A percentile compares a stretch with the other conserved stretches of the same genome.
These are phyloP conservation scores for Mucor velutinosus DNA, from an alignment of 371 early-diverging fungal species.

Conservation along the genomic window DNA sequence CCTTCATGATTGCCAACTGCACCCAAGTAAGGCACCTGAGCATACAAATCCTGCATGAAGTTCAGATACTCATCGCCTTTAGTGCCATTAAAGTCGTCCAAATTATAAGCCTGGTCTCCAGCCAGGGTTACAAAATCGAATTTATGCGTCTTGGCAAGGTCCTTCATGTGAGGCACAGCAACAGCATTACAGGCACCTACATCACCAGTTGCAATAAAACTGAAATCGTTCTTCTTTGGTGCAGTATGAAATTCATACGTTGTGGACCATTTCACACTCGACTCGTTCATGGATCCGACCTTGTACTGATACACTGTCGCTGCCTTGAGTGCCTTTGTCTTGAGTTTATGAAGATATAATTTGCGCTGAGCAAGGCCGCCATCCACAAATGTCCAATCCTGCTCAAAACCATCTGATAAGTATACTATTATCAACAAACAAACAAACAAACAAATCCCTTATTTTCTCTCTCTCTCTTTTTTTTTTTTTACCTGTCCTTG, in stretches of 20 bases:
- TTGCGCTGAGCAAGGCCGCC: conserved; percentile 30
- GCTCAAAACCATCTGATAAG: neutral
- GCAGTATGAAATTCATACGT: conserved; percentile 46
- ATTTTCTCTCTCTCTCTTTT: too few relatives aligned
- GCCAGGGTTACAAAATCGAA: conserved; percentile 50
- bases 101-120: conserved; percentile 51
- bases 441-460: neutral
- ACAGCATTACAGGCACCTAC: conserved; percentile 51
- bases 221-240: conserved; percentile 28
- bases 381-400: conserved; percentile 45
- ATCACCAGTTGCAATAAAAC: conserved; percentile 47
- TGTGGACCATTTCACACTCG: conserved; percentile 24
- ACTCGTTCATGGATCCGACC: conserved; percentile 26
- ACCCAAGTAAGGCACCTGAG: conserved; percentile 46
- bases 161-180: conserved; percentile 31
- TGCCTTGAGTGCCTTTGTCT: conserved; percentile 19
- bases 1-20: conserved; percentile 48
- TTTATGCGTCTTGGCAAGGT: conserved; percentile 34
- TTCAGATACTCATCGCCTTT: conserved; percentile 54
- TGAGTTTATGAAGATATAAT: conserved; percentile 31
- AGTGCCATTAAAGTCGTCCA: conserved; percentile 44
- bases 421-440: neutral
- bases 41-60: conserved; percentile 40
- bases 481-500: conserved; percentile 12
- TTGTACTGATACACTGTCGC: conserved; percentile 32